Base-by-base conservation (phyloP, 73 alveolate genomes). In the Paramecium pentaurelia region DNA sequence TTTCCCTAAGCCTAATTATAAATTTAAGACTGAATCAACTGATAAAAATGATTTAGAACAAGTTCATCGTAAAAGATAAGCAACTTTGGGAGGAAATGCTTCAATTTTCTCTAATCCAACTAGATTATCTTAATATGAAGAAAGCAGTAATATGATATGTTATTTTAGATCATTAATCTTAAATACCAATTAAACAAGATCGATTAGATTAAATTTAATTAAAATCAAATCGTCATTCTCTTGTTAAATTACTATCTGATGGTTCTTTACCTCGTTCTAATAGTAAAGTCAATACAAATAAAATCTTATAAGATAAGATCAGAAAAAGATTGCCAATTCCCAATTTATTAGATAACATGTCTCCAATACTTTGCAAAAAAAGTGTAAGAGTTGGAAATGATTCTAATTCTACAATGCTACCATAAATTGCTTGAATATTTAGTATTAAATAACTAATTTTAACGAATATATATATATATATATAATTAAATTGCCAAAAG, bases 1-100 rank as follows among this genome's bases (percentile, higher is more conserved):
- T 10, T 80, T 80, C 47, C 91, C 91, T 45, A 80, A 80, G 38
- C 77, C 91, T 9, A 80, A 80, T 80, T 80, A 80, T 80, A 45
- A 80, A 25, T 49, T 32, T 27, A 80, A 80, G 47, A 80, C 91
- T 45, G 91, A 80, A 47, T 40, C 18, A 25, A 42, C 16, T 75
- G 37, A 37, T 68, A 68, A 68, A 12, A 27, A 3, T 27, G 84
- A 64, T 64, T n/a, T 20, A n/a, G 77, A 64, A 64, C 4, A 22
- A 64, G 12, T 64, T 6, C 47, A 64, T 12, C 84, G 84, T 1
- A 64, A 64, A n/a, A 64, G 84, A 64, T 28, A 64, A 12, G 84
- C 49, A 32, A 64, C 84, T 3, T 27, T 64, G 47, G 84, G 84
- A 12, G 84, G 84, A 0, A 64, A 64, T 64, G 49, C 49, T 25